Evolutionary conservation across 2,329 filamentous ascomycete species (phyloP).

Genomic region (Exophiala alcalophila): DNA sequence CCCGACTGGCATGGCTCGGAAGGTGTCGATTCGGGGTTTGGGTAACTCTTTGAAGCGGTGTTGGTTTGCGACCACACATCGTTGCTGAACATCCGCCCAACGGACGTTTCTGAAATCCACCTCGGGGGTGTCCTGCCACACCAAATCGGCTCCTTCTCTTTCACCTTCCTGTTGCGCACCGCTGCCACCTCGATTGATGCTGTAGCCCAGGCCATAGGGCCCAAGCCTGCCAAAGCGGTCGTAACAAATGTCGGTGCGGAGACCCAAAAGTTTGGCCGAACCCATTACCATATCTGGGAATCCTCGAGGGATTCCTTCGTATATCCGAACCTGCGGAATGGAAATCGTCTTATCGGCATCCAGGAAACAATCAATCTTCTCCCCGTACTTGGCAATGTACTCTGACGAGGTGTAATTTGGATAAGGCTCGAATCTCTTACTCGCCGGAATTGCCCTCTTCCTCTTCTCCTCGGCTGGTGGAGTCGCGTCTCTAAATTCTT

Average conservation of each 20-base stretch:
- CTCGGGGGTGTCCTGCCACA: slow-evolving; percentile 69
- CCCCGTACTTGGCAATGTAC: slow-evolving; percentile 56
- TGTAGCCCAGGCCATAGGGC: slow-evolving; percentile 88
- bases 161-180: slow-evolving; percentile 85
- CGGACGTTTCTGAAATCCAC: slow-evolving; percentile 75
- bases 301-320: slow-evolving; percentile 73
- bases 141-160: slow-evolving; percentile 70
- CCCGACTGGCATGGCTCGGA: slow-evolving; percentile 30
- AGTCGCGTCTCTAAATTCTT: slow-evolving; percentile 1
- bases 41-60: slow-evolving; percentile 60
- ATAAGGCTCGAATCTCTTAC: slow-evolving; percentile 65
- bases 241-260: slow-evolving; percentile 86
- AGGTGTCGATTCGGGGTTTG: slow-evolving; percentile 37
- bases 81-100: slow-evolving; percentile 75
- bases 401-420: slow-evolving; percentile 58
- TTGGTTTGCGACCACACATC: slow-evolving; percentile 69
- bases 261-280: slow-evolving; percentile 75
- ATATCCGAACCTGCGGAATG: slow-evolving; percentile 69
- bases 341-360: slow-evolving; percentile 63
- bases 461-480: slow-evolving; percentile 33
- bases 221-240: slow-evolving; percentile 85
- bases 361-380: slow-evolving; percentile 73
- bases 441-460: slow-evolving; percentile 34
- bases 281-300: slow-evolving; percentile 83
- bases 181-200: slow-evolving; percentile 70